Evolutionary conservation across 2,329 filamentous ascomycete species (phyloP).

Genomic region (Colletotrichum chlorophyti): DNA sequence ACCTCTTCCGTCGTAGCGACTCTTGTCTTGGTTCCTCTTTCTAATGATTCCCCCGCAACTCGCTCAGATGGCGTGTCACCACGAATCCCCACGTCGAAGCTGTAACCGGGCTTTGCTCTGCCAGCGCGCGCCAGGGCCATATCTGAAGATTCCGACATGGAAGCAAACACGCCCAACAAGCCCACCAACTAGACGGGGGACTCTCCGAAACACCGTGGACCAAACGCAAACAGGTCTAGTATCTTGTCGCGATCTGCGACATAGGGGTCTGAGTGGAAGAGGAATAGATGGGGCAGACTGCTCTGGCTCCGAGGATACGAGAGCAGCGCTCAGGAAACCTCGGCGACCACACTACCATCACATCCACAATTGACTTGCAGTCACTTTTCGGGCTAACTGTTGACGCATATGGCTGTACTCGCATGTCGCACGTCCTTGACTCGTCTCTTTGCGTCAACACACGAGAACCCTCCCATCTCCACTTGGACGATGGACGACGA

Average conservation of each 20-base stretch:
- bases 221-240: conserved; percentile 21
- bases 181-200: neutral
- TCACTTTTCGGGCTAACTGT: neutral
- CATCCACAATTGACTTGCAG: conserved; percentile 6
- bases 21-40: neutral
- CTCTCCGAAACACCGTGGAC: neutral
- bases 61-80: conserved; percentile 3
- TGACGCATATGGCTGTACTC: conserved; percentile 7
- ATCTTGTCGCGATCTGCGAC: conserved; percentile 16
- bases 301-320: conserved; percentile 8
- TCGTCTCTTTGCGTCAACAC: neutral
- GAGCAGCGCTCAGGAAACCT: conserved; percentile 10
- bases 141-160: conserved; percentile 8
- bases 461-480: conserved; percentile 18
- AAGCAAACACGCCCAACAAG: neutral
- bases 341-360: conserved; percentile 3
- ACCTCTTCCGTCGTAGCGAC: conserved; percentile 3
- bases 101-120: neutral
- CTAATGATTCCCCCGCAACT: conserved; percentile 6
- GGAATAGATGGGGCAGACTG: conserved; percentile 8
- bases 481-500: conserved; percentile 11
- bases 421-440: conserved; percentile 18
- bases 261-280: conserved; percentile 9
- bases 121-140: neutral
- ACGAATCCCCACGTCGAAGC: conserved; percentile 7